These are phyloP conservation scores for Vicia faba DNA, from an alignment of 306 rosid species.

Conservation along the genomic window DNA sequence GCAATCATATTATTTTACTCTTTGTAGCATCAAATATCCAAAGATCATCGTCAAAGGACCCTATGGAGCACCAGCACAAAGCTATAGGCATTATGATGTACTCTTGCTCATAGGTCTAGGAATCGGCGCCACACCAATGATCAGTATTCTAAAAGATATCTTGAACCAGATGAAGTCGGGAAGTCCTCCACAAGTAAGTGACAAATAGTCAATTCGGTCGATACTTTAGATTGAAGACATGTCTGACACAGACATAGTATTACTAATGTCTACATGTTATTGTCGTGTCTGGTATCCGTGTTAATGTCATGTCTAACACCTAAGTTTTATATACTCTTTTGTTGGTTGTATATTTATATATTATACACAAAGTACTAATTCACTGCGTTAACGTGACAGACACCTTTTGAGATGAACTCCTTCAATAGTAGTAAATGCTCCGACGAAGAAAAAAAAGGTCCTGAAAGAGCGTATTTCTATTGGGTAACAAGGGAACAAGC, in stretches of 20 bases:
- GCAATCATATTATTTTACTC: constrained; percentile 7
- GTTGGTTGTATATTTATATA: background rate
- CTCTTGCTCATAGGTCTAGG: constrained; percentile 88
- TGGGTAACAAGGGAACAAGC: constrained; percentile 96
- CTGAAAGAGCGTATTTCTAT: constrained; percentile 89
- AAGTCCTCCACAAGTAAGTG: constrained; percentile 46
- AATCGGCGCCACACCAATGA: constrained; percentile 94
- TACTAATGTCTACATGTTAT: background rate
- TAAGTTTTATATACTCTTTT: background rate
- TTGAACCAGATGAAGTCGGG: constrained; percentile 53
- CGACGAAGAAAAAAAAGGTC: constrained; percentile 43
- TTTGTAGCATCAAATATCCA: constrained; percentile 55
- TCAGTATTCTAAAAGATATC: constrained; percentile 84
- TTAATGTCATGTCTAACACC: background rate
- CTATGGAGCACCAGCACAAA: constrained; percentile 94
- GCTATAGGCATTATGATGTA: constrained; percentile 71
- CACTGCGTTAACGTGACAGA: constrained; percentile 21
- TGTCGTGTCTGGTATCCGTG: background rate
- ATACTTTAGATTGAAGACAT: background rate
- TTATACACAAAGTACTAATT: background rate
- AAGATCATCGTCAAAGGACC: constrained; percentile 85
- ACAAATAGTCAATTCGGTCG: background rate
- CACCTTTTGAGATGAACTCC: constrained; percentile 34
- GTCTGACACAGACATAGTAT: background rate
- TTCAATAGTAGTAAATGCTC: background rate